Percentiles rank a stretch among this genome's conserved stretches.
These are phyloP conservation scores for Penstemon davidsonii DNA, from an alignment of 257 asterid genomes.

Conservation along the genomic window DNA sequence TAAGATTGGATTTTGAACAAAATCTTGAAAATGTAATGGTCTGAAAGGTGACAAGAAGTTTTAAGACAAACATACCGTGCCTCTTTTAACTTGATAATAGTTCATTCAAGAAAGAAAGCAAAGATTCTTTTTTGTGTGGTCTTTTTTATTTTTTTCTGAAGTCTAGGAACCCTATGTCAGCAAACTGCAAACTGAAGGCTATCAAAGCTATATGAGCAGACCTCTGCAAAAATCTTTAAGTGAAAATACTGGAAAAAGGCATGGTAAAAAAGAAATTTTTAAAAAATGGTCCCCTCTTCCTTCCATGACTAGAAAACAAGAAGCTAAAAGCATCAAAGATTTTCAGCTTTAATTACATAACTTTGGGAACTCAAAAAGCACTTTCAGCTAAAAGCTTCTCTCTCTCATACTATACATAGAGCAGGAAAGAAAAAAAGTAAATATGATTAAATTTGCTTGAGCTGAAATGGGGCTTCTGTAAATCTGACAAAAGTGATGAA, in stretches of 20 bases:
- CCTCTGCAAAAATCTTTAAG: conserved; percentile 45
- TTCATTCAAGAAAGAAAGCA: conserved; percentile 48
- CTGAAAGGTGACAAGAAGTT: conserved; percentile 11
- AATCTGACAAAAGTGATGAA: conserved; percentile 37
- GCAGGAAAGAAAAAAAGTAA: conserved; percentile 29
- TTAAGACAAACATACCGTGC: conserved; percentile 44
- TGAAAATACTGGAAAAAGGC: conserved; percentile 50
- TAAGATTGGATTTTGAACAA: conserved; percentile 23
- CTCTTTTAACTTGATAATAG: conserved; percentile 41
- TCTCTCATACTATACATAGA: conserved; percentile 37
- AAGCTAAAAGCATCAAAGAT: conserved; percentile 41
- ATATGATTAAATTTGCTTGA: conserved; percentile 38
- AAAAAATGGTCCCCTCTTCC: conserved; percentile 54
- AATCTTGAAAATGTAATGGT: background rate
- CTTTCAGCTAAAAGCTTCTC: conserved; percentile 37
- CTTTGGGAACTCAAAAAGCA: conserved; percentile 81
- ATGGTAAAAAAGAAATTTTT: conserved; percentile 27
- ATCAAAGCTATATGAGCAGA: conserved; percentile 49
- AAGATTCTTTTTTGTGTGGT: conserved; percentile 53
- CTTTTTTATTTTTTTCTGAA: conserved; percentile 31
- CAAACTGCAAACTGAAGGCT: conserved; percentile 50
- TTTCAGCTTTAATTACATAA: conserved; percentile 63
- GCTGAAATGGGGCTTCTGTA: conserved; percentile 46
- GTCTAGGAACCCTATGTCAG: conserved; percentile 46
- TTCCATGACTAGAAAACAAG: conserved; percentile 51